Conservation (phyloP, 768 basidiomycete species). For the Tylopilus felleus region DNA sequence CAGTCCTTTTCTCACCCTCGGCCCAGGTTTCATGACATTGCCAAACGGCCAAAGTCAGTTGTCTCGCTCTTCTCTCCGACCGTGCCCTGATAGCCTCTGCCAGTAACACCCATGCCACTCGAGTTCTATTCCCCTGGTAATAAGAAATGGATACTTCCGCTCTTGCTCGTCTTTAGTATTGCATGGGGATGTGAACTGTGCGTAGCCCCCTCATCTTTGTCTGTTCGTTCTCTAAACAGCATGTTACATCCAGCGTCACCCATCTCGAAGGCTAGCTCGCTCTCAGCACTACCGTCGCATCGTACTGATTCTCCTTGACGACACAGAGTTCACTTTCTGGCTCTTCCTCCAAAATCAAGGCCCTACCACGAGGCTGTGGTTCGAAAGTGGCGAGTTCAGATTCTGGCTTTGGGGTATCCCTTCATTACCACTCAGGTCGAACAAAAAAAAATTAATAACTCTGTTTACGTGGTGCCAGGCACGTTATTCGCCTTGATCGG, state of each 20-base stretch:
- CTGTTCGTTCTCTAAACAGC: conserved; percentile 1
- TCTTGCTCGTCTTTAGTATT: conserved; percentile 66
- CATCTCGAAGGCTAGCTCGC: conserved; percentile 67
- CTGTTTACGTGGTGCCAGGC: conserved; percentile 37
- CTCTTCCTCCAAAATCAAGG: conserved; percentile 78
- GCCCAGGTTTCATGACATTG: conserved; percentile 15
- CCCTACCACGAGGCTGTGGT: conserved; percentile 69
- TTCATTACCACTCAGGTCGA: background rate
- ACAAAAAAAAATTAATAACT: conserved; percentile 1
- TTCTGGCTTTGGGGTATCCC: conserved; percentile 63
- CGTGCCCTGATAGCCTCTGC: conserved; percentile 3
- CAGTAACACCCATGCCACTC: conserved; percentile 60
- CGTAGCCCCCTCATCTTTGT: conserved; percentile 2
- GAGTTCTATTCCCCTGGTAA: conserved; percentile 44
- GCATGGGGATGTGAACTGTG: conserved; percentile 80
- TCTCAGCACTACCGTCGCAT: background rate
- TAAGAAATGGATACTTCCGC: conserved; percentile 58
- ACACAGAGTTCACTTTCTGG: conserved; percentile 75
- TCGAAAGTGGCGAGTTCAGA: conserved; percentile 74
- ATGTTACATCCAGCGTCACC: conserved; percentile 49
- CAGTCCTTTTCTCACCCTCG: background rate
- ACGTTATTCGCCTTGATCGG: conserved; percentile 63
- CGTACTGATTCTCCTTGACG: conserved; percentile 1
- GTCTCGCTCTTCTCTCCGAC: background rate
- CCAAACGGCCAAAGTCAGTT: conserved; percentile 12